These are phyloP conservation scores for Theobroma grandiflorum DNA, from an alignment of 441 rosid genomes.

Conservation along the genomic window DNA sequence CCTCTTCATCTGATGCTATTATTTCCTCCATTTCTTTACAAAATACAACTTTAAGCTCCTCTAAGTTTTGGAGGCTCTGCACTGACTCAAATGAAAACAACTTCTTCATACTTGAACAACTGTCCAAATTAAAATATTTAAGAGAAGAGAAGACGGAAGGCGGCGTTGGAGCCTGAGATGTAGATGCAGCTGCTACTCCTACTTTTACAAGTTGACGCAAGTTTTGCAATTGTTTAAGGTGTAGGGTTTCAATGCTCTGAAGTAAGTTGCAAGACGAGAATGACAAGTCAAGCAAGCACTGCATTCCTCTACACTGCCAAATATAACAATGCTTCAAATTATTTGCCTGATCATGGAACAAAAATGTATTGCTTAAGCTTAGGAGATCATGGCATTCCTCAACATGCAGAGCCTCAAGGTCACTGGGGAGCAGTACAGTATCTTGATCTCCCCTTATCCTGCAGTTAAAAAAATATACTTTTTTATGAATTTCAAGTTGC, in stretches of 20 bases:
- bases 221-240: not conserved
- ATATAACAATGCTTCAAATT: not conserved
- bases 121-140: not conserved
- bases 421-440: not conserved
- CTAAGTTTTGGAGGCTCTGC: slow-evolving; percentile 5
- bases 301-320: not conserved
- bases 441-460: not conserved
- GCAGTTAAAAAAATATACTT: not conserved
- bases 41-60: not conserved
- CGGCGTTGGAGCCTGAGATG: not conserved
- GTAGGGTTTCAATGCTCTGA: not conserved
- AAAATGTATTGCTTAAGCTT: not conserved
- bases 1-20: not conserved
- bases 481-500: not conserved
- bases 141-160: not conserved
- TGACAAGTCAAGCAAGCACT: not conserved
- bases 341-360: not conserved
- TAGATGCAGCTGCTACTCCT: not conserved
- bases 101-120: not conserved
- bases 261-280: no score
- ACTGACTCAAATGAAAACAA: not conserved
- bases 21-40: not conserved
- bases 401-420: not conserved
- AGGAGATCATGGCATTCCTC: not conserved
- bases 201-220: not conserved